Conservation (phyloP, 345 rosid genomes). For the Eucalyptus rudis region DNA sequence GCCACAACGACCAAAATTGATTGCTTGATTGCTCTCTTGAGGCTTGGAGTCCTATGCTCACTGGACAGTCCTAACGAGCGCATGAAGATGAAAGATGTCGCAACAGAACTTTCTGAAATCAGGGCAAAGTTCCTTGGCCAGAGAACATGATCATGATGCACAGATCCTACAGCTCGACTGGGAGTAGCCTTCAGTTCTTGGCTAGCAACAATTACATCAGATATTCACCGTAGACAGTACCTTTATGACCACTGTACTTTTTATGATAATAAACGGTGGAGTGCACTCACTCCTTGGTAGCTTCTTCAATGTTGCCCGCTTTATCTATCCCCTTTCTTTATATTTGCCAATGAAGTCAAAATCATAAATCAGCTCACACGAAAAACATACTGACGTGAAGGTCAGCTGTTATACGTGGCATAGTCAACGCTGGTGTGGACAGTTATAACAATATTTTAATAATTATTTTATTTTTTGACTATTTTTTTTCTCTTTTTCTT, state of each 20-base stretch:
- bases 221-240: neutral
- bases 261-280: neutral
- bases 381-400: neutral
- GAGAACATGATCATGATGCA: neutral
- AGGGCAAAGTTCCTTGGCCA: neutral
- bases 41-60: slow-evolving; percentile 11
- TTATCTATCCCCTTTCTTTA: neutral
- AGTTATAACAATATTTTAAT: too few species aligned
- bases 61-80: neutral
- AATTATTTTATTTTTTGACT: too few species aligned
- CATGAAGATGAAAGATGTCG: neutral
- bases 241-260: neutral
- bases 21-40: neutral
- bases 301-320: neutral
- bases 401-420: accelerated
- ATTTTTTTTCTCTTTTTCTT: too few species aligned
- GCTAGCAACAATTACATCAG: neutral
- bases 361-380: neutral
- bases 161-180: slow-evolving; percentile 1
- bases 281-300: neutral
- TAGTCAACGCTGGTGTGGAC: accelerated
- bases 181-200: neutral
- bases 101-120: neutral
- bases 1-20: neutral
- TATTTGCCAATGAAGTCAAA: neutral